Evolutionary conservation across 2,329 filamentous ascomycete species (phyloP).

Genomic region (Scytalidium lignicola): DNA sequence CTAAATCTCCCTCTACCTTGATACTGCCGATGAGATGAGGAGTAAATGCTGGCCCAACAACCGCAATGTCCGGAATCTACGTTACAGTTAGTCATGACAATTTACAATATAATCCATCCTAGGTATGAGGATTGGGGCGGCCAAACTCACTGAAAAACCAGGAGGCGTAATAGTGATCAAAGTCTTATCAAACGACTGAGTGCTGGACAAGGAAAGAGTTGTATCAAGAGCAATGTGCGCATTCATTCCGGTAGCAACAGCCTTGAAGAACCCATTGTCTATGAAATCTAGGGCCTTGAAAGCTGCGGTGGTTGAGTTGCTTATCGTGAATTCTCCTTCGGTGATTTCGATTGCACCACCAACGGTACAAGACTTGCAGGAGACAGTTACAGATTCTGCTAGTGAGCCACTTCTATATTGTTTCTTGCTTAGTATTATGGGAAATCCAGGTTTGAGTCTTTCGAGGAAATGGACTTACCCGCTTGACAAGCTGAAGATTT

Average conservation of each 20-base stretch:
- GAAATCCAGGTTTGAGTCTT: neutral
- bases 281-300: constrained; percentile 6
- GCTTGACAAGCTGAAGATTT: neutral
- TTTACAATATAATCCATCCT: too few relatives aligned
- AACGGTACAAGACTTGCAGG: constrained; percentile 8
- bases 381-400: constrained; percentile 1
- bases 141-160: constrained; percentile 7
- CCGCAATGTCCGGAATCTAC: constrained; percentile 9
- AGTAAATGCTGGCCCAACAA: constrained; percentile 7
- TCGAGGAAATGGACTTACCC: neutral
- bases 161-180: constrained; percentile 5
- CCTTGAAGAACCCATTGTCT: constrained; percentile 6
- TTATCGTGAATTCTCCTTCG: constrained; percentile 8
- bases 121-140: too few relatives aligned
- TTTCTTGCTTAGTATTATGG: neutral
- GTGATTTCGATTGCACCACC: constrained; percentile 6
- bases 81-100: neutral
- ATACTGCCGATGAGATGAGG: constrained; percentile 6
- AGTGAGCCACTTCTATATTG: neutral
- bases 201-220: neutral
- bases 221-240: constrained; percentile 7
- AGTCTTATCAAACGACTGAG: constrained; percentile 3
- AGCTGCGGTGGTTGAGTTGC: constrained; percentile 1
- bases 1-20: neutral
- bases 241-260: constrained; percentile 7